These are phyloP conservation scores for Plasmodium malariae DNA, from an alignment of 169 alveolate species.

Conservation along the genomic window DNA sequence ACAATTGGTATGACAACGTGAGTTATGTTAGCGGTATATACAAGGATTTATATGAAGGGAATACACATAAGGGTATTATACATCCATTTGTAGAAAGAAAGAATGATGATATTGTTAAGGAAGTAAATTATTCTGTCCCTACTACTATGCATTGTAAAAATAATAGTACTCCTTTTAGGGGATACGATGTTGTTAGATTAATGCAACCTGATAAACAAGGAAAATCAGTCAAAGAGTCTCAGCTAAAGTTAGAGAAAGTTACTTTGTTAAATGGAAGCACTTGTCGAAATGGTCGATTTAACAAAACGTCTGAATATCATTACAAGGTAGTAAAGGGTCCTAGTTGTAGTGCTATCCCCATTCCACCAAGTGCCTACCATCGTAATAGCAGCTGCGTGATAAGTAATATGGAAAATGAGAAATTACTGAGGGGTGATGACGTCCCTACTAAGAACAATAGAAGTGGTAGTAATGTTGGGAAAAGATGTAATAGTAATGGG, in stretches of 20 bases:
- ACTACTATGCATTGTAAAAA: not conserved
- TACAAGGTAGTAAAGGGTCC: not conserved
- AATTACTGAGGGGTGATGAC: too few species aligned
- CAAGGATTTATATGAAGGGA: not conserved
- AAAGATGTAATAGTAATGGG: too few species aligned
- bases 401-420: too few species aligned
- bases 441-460: too few species aligned
- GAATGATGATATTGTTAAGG: not conserved
- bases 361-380: too few species aligned
- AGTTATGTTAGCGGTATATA: not conserved
- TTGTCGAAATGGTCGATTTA: too few species aligned
- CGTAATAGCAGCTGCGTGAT: too few species aligned
- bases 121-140: not conserved
- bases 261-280: not conserved
- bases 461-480: too few species aligned
- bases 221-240: not conserved
- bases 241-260: not conserved
- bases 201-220: not conserved
- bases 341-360: too few species aligned
- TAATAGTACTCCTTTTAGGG: not conserved
- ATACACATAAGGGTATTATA: not conserved
- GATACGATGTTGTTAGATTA: not conserved
- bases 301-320: slow-evolving; percentile 53
- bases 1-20: not conserved
- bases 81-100: not conserved